Conservation (phyloP, 768 basidiomycete genomes). For the button mushroom (Agaricus bisporus) region DNA sequence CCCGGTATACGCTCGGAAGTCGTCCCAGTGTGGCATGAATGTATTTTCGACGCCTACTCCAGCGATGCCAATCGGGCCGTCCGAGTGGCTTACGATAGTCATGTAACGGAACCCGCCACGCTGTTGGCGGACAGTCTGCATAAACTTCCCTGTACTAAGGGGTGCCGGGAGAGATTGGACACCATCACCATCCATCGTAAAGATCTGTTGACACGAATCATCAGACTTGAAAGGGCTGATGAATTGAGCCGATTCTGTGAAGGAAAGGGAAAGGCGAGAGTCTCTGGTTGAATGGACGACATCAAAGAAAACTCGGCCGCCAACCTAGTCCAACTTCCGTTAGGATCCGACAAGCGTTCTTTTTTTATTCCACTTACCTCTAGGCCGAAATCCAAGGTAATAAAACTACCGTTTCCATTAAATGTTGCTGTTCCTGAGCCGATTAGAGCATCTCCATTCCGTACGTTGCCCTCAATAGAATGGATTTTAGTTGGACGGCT, state of each 20-base stretch:
- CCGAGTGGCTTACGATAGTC: conserved; percentile 35
- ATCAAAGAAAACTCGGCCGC: conserved; percentile 25
- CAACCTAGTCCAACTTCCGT: conserved; percentile 18
- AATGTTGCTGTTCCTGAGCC: not conserved
- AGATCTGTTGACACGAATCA: conserved; percentile 24
- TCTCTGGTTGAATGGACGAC: conserved; percentile 19
- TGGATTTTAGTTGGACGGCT: conserved; percentile 2
- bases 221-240: conserved; percentile 39
- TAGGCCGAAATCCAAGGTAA: conserved; percentile 1
- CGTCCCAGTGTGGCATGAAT: conserved; percentile 42
- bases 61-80: conserved; percentile 31
- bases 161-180: conserved; percentile 26
- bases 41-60: conserved; percentile 37
- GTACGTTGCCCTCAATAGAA: not conserved
- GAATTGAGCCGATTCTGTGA: conserved; percentile 44
- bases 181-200: conserved; percentile 26
- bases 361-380: not conserved
- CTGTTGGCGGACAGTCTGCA: conserved; percentile 29
- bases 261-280: conserved; percentile 38
- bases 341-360: not conserved
- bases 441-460: not conserved
- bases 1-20: conserved; percentile 38
- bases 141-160: conserved; percentile 22
- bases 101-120: conserved; percentile 44
- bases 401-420: not conserved